Conservation (phyloP, 176 grass and related monocot genomes). For the Pontederia paniculata region DNA sequence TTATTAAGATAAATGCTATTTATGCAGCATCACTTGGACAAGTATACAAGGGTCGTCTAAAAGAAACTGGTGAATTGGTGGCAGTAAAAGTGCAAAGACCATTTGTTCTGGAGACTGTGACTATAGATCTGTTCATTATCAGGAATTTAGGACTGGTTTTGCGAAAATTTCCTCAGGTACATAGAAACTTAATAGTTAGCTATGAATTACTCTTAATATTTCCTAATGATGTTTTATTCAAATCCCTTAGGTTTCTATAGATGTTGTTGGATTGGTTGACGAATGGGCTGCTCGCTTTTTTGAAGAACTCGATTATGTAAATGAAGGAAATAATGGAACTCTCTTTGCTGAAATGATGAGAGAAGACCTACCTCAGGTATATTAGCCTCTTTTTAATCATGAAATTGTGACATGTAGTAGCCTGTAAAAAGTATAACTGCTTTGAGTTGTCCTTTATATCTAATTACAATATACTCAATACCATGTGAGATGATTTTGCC, state of each 20-base stretch:
- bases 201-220: background rate
- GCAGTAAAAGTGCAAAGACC: slow-evolving; percentile 95
- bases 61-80: slow-evolving; percentile 83
- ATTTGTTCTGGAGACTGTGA: slow-evolving; percentile 90
- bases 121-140: slow-evolving; percentile 89
- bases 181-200: background rate
- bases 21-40: slow-evolving; percentile 84
- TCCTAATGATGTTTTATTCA: background rate
- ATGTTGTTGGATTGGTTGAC: slow-evolving; percentile 92
- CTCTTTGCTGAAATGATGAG: slow-evolving; percentile 89
- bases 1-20: too few relatives aligned
- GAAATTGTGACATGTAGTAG: too few relatives aligned
- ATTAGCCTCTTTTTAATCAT: background rate
- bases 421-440: too few relatives aligned
- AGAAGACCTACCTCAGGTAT: slow-evolving; percentile 91
- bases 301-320: slow-evolving; percentile 98
- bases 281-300: slow-evolving; percentile 96
- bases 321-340: slow-evolving; percentile 82
- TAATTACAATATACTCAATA: too few relatives aligned
- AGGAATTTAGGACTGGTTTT: slow-evolving; percentile 73
- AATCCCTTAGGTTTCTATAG: slow-evolving; percentile 54
- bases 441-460: too few relatives aligned
- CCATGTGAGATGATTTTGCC: too few relatives aligned
- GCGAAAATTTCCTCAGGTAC: slow-evolving; percentile 83
- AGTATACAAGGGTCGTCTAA: slow-evolving; percentile 92